Conservation (phyloP, 805 yeast genomes). For the Yamadazyma sp. region DNA sequence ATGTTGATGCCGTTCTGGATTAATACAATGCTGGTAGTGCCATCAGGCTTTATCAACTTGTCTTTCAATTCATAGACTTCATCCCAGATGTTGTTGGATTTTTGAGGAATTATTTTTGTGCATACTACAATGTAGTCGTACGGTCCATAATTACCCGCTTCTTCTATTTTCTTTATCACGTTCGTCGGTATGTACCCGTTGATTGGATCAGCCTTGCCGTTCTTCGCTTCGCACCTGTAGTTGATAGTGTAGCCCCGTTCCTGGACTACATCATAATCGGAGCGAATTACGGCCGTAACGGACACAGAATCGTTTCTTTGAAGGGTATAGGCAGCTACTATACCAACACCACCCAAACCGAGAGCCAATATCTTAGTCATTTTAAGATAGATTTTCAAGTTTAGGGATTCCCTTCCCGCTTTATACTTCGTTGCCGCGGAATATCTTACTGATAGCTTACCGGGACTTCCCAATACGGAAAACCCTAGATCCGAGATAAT, state of each 20-base stretch:
- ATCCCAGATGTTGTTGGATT: slow-evolving; percentile 24
- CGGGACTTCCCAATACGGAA: too few species aligned
- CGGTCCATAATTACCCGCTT: slow-evolving; percentile 25
- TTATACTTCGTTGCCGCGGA: too few species aligned
- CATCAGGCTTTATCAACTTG: slow-evolving; percentile 18
- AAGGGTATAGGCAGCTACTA: slow-evolving; percentile 30
- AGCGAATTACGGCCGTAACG: slow-evolving; percentile 33
- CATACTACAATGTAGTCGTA: slow-evolving; percentile 35
- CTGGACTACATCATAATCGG: slow-evolving; percentile 29
- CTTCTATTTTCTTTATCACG: slow-evolving; percentile 28
- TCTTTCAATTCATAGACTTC: slow-evolving; percentile 14
- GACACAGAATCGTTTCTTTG: slow-evolving; percentile 24
- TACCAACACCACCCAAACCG: slow-evolving; percentile 42
- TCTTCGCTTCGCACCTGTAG: slow-evolving; percentile 15
- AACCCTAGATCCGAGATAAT: too few species aligned
- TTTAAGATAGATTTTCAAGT: too few species aligned
- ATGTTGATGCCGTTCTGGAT: slow-evolving; percentile 29
- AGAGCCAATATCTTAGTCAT: slow-evolving; percentile 25
- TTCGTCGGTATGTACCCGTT: slow-evolving; percentile 25
- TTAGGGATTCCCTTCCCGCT: too few species aligned
- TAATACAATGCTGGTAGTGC: slow-evolving; percentile 21
- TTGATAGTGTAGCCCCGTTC: slow-evolving; percentile 29
- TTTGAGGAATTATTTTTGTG: slow-evolving; percentile 35
- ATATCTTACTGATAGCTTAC: too few species aligned
- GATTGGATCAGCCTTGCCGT: slow-evolving; percentile 22